Evolutionary conservation across 2,329 filamentous ascomycete species (phyloP), one percentile per base, ranked within the genome.

Genomic region (Bipolaris gigantea): DNA sequence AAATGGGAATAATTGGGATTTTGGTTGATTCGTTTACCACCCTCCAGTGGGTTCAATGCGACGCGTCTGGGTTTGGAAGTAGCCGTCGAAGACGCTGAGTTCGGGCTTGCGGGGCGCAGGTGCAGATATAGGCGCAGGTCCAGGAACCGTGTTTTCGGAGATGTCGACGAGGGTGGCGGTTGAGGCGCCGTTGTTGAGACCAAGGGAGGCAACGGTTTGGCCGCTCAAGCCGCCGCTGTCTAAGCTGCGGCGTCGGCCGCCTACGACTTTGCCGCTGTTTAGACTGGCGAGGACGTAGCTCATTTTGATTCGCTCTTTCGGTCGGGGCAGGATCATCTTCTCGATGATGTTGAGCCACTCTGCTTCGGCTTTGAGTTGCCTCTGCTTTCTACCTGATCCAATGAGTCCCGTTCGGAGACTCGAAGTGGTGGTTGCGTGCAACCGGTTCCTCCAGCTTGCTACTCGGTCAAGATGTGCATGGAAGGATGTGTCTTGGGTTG

Each of bases 381-480:
- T 63, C 44, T 67, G 44, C 41, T 64, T 63, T 19, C 72, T 59
- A 2, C 70, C 67, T 5, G 68, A 66, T 13, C 69, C 68, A 16
- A 65, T 62, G 7, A 65, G 50, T 0, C 68, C 71, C 8, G 63
- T 69, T 11, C 70, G 62, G 10, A 72, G 63, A 5, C 62, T 63
- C 0, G 69, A 66, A 21, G 63, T 75, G 6, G 64, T 71, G 6
- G 66, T 61, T 42, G 67, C 71, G 18, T 66, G 66, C 19, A 72
- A 60, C 15, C 69, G 60, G 53, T 64, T 72, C 13, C 69, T 64
- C 71, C 67, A 73, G 44, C 61, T 70, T 15, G 54, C 63, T 0
- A 75, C 73, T 6, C 69, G 69, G 36, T 75, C 72, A 2, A 75
- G 60, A 50, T 76, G 73, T 8, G 70, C 69, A 46, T 76, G 74